Conservation (phyloP, 306 rosid species). For the Begonia fuchsioides region DNA sequence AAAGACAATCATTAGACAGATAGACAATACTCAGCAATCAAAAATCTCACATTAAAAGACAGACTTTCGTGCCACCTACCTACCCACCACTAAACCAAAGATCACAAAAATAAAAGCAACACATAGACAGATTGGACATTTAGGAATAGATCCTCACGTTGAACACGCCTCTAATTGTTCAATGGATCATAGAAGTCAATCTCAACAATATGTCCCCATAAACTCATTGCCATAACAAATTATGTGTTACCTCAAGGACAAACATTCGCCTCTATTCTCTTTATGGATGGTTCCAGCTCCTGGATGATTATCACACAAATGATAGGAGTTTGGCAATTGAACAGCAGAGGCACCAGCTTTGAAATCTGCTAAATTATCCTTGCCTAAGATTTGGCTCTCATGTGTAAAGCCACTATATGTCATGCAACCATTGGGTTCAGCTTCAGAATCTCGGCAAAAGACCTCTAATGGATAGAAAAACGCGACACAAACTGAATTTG, state of each 20-base stretch:
- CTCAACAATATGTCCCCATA: too few relatives aligned
- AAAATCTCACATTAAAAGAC: too few relatives aligned
- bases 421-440: conserved; percentile 34
- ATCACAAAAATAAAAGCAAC: too few relatives aligned
- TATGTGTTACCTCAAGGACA: conserved; percentile 46
- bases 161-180: too few relatives aligned
- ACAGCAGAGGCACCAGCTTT: conserved; percentile 20
- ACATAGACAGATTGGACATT: too few relatives aligned
- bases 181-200: too few relatives aligned
- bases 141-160: too few relatives aligned
- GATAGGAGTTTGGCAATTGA: conserved; percentile 19
- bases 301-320: conserved; percentile 29
- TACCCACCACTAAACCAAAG: too few relatives aligned
- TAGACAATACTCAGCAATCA: too few relatives aligned
- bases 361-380: conserved; percentile 10
- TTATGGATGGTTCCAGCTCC: conserved; percentile 20
- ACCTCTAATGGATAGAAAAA: conserved; percentile 59
- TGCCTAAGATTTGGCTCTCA: conserved; percentile 24
- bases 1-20: too few relatives aligned
- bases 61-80: too few relatives aligned
- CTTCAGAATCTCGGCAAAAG: conserved; percentile 29
- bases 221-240: too few relatives aligned
- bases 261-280: conserved; percentile 25
- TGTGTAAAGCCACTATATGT: conserved; percentile 22
- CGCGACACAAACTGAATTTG: conserved; percentile 76